Evolutionary conservation across 768 basidiomycete species (phyloP).

Genomic region (Hericium rajendrae): DNA sequence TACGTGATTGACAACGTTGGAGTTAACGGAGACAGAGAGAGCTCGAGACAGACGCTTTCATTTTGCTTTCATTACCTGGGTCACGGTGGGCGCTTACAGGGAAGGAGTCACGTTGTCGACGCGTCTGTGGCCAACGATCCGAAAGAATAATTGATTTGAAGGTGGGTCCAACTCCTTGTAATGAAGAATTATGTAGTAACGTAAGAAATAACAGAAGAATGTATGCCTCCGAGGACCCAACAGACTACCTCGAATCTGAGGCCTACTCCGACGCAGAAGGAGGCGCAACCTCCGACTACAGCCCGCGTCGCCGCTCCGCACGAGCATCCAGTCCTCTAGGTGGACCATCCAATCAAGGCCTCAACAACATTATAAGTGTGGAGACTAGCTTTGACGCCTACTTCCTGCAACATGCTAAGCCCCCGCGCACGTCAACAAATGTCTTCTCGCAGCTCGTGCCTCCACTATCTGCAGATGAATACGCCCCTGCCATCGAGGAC

Average conservation of each 20-base stretch:
- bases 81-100: not conserved
- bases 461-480: not conserved
- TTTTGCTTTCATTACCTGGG: too few species aligned
- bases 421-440: conserved; percentile 66
- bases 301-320: not conserved
- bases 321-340: not conserved
- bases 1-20: too few species aligned
- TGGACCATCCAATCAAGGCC: not conserved
- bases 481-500: conserved; percentile 13
- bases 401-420: conserved; percentile 54
- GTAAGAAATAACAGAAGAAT: not conserved
- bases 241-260: not conserved
- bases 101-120: not conserved
- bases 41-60: too few species aligned
- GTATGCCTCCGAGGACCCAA: not conserved
- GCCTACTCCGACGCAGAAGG: not conserved
- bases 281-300: not conserved
- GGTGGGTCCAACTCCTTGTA: not conserved
- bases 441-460: conserved; percentile 23
- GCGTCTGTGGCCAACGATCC: not conserved
- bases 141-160: not conserved
- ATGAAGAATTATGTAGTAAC: not conserved
- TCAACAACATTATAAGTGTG: not conserved
- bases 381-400: conserved; percentile 76
- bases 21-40: too few species aligned